Conservation (phyloP, 2,329 filamentous ascomycete species). For the Colletotrichum spaethianum region DNA sequence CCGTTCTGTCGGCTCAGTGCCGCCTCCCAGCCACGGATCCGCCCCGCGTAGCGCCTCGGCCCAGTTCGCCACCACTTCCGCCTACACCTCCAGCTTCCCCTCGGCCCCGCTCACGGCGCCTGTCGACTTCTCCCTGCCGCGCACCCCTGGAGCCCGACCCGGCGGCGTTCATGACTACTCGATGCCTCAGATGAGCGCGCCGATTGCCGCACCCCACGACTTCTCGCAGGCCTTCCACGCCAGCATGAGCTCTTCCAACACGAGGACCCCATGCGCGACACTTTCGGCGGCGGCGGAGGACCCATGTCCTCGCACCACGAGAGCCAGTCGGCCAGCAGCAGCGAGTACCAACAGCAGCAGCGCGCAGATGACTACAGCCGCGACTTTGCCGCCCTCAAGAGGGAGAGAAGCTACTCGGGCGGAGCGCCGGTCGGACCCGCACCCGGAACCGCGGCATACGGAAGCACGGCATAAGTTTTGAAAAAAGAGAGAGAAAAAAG, state of each 20-base stretch:
- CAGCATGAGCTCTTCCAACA: conserved; percentile 51
- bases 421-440: conserved; percentile 16
- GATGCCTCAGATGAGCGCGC: conserved; percentile 69
- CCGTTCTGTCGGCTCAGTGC: conserved; percentile 53
- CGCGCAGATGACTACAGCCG: conserved; percentile 47
- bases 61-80: conserved; percentile 41
- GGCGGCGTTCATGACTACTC: conserved; percentile 61
- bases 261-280: conserved; percentile 62
- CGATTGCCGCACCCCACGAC: conserved; percentile 66
- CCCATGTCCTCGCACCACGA: conserved; percentile 42
- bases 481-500: not conserved
- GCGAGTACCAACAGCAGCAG: conserved; percentile 36
- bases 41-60: conserved; percentile 48
- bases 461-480: conserved; percentile 40
- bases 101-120: conserved; percentile 69
- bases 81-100: conserved; percentile 66
- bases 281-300: conserved; percentile 54
- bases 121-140: conserved; percentile 65
- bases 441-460: conserved; percentile 42
- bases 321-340: conserved; percentile 42
- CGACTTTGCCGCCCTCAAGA: conserved; percentile 50
- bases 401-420: conserved; percentile 56
- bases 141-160: conserved; percentile 56
- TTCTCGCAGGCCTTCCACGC: conserved; percentile 65
- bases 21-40: conserved; percentile 48